phyloP scores from a whole-genome alignment of 176 grass and related monocot species.

The Oryza australiensis region DNA sequence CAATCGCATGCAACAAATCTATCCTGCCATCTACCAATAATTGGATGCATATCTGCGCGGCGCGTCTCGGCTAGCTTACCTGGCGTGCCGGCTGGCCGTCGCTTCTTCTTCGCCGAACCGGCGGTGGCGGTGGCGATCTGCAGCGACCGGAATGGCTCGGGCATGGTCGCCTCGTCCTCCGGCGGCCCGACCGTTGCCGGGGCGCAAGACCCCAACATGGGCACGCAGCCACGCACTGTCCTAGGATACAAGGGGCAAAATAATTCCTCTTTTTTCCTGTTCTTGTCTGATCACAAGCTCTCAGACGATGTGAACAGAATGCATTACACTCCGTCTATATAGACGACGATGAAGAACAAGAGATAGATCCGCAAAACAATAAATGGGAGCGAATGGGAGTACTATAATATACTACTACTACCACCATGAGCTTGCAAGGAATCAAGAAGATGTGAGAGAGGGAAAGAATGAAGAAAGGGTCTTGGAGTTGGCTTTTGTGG shows the following conservation, averaged over 20 bases:
- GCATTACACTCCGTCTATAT: slow-evolving; percentile 35
- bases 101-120: slow-evolving; percentile 63
- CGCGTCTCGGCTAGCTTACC: slow-evolving; percentile 37
- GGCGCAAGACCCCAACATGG: slow-evolving; percentile 55
- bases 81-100: slow-evolving; percentile 89
- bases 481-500: slow-evolving; percentile 54
- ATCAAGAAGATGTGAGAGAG: slow-evolving; percentile 30
- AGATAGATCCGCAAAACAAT: slow-evolving; percentile 21
- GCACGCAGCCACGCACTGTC: not conserved
- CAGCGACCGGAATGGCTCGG: slow-evolving; percentile 49
- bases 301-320: slow-evolving; percentile 1
- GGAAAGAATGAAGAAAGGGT: slow-evolving; percentile 54
- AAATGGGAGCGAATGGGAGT: not conserved
- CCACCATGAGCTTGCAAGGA: slow-evolving; percentile 40
- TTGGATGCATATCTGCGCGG: not conserved
- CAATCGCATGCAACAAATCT: slow-evolving; percentile 10
- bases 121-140: slow-evolving; percentile 38
- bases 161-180: slow-evolving; percentile 8
- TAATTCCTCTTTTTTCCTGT: not conserved
- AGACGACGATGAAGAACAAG: not conserved
- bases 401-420: slow-evolving; percentile 4
- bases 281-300: slow-evolving; percentile 4
- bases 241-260: not conserved
- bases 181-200: slow-evolving; percentile 14
- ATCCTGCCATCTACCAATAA: not conserved